These are phyloP conservation scores for Cordyceps farinosa DNA, from an alignment of 2,329 filamentous ascomycete species.

Conservation along the genomic window DNA sequence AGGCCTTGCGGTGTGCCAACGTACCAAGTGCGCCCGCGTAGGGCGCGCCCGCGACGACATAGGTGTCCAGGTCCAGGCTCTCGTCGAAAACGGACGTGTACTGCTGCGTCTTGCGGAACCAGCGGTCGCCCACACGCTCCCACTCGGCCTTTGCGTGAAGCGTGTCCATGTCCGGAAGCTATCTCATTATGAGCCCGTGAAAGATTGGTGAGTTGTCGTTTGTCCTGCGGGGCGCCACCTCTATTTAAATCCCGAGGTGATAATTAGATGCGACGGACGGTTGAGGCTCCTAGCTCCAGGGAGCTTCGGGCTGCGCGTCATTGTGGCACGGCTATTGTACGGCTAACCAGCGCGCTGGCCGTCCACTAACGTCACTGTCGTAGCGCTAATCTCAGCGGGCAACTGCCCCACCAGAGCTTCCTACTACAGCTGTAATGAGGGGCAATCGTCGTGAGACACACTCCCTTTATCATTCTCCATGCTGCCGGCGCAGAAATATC, in stretches of 20 bases:
- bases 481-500: not conserved
- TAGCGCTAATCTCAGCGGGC: not conserved
- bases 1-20: constrained; percentile 22
- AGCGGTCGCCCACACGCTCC: constrained; percentile 89
- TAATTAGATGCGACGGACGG: not conserved
- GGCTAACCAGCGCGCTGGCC: not conserved
- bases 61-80: constrained; percentile 92
- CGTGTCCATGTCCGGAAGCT: constrained; percentile 46
- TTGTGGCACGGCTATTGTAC: constrained; percentile 12
- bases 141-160: constrained; percentile 78
- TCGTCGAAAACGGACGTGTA: constrained; percentile 92
- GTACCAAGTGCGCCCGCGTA: constrained; percentile 92
- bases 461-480: not conserved
- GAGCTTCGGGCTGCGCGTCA: constrained; percentile 7
- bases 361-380: not conserved
- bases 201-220: too few relatives aligned
- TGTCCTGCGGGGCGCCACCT: not conserved
- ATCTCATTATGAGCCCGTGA: constrained; percentile 29
- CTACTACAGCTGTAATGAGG: not conserved
- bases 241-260: not conserved
- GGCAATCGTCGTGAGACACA: not conserved
- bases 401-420: not conserved
- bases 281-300: not conserved
- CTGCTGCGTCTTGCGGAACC: constrained; percentile 91
- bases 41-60: constrained; percentile 84